Base-by-base conservation (phyloP, 495 filamentous ascomycete species). In the Tuber umbilicatum region DNA sequence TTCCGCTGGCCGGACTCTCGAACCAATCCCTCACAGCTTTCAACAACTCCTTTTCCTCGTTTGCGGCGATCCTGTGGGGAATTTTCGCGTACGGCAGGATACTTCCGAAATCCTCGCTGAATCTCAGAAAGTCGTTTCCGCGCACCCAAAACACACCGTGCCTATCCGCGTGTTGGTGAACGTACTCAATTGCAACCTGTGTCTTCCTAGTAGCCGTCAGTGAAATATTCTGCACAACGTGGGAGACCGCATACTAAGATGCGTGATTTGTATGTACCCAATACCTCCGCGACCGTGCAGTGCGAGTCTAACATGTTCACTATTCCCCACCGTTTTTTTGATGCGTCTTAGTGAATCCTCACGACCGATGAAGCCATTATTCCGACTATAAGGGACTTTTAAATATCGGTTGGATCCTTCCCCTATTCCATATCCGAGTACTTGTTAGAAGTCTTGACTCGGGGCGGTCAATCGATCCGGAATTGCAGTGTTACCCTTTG, bases 1-100 rank as follows among this genome's bases (percentile, higher is more conserved):
- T 37, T 14, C 74, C 71, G 31, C 69, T 78, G 16, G 14, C 55
- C 31, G 73, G 67, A 37, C 75, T 77, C 71, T 77, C 75, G 40
- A 77, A 67, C 75, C 75, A 77, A 39, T 76, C 19, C 43, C 68
- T 73, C 21, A 69, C 71, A 6, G 45, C 10, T 6, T 10, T 50
- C 21, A 50, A n/a, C 21, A 23, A n/a, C 45, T 50, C 21, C 45
- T 23, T 50, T 50, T 50, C 45, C 45, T 50, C 45, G 45, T 10
- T 50, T 50, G 45, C 6, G 21, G 45, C 45, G 21, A 50, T n/a
- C 10, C 45, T 50, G 21, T 50, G 45, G 21, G 45, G 21, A 50
- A 50, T 50, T n/a, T n/a, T 50, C 23, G 45, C 45, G 23, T 50
- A n/a, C 5, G 45, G 45, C 19, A 50, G 45, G 45, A 50, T 23